A percentile compares a stretch with the other conserved stretches of the same genome.
Conservation (phyloP, 164 flowering plant genomes). For the Magnolia officinalis region DNA sequence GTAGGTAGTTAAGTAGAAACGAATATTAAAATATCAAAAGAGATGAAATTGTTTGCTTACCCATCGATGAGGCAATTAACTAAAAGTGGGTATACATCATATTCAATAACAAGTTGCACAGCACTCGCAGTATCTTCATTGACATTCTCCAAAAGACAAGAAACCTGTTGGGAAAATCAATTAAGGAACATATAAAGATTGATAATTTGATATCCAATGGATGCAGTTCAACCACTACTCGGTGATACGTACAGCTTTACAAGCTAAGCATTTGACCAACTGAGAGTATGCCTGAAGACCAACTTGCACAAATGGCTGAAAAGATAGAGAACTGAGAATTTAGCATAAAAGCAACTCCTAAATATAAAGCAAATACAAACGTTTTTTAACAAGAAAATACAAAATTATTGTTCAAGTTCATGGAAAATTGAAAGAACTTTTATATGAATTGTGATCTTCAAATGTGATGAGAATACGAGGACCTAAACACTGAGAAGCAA, state of each 20-base stretch:
- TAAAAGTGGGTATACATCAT: slow-evolving; percentile 64
- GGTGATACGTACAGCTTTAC: slow-evolving; percentile 61
- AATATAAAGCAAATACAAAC: neutral
- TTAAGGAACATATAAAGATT: neutral
- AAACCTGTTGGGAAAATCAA: slow-evolving; percentile 43
- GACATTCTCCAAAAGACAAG: slow-evolving; percentile 51
- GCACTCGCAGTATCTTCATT: slow-evolving; percentile 30
- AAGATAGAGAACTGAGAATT: slow-evolving; percentile 7
- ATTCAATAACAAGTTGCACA: slow-evolving; percentile 41
- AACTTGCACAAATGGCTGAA: slow-evolving; percentile 70
- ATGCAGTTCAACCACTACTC: neutral
- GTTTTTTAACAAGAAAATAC: neutral
- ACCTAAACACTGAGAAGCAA: neutral
- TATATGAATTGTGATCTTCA: neutral
- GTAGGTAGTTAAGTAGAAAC: neutral
- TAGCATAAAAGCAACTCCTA: slow-evolving; percentile 3
- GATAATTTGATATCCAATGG: neutral
- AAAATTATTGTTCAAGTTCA: neutral
- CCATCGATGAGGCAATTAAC: slow-evolving; percentile 70
- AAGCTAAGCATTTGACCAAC: slow-evolving; percentile 58
- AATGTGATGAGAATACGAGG: neutral
- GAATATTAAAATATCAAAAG: neutral
- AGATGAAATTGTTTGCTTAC: slow-evolving; percentile 32
- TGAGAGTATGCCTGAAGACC: slow-evolving; percentile 78
- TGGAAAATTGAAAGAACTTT: neutral